These are phyloP conservation scores for Ogataea chonburiensis DNA, from an alignment of 805 yeast species.

Conservation along the genomic window DNA sequence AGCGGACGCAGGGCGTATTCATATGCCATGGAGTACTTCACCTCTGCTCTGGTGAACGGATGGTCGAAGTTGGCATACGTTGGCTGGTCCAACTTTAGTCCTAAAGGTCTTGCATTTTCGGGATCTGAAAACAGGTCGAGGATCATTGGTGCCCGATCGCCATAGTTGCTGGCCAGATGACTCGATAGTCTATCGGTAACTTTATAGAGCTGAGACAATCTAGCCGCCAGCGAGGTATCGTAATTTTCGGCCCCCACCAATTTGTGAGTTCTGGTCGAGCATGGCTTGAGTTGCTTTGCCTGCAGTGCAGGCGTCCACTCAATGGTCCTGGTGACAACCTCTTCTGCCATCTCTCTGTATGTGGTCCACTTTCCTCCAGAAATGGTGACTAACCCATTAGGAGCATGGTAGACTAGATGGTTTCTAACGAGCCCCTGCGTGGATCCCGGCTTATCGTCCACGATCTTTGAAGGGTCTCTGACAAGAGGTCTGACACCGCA, in stretches of 20 bases:
- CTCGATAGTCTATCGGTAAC: slow-evolving; percentile 73
- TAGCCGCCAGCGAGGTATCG: slow-evolving; percentile 68
- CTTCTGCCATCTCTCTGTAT: slow-evolving; percentile 96
- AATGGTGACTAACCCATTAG: slow-evolving; percentile 76
- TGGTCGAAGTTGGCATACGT: slow-evolving; percentile 57
- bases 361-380: slow-evolving; percentile 99
- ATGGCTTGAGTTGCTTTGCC: slow-evolving; percentile 36
- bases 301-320: slow-evolving; percentile 41
- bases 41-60: slow-evolving; percentile 90
- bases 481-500: slow-evolving; percentile 95
- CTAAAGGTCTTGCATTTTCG: slow-evolving; percentile 60
- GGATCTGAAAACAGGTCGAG: slow-evolving; percentile 56
- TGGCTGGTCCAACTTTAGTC: slow-evolving; percentile 35
- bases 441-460: slow-evolving; percentile 33
- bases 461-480: slow-evolving; percentile 63
- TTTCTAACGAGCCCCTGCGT: slow-evolving; percentile 92
- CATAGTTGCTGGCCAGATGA: slow-evolving; percentile 84
- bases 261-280: slow-evolving; percentile 53
- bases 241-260: slow-evolving; percentile 82
- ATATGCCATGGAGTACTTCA: slow-evolving; percentile 73
- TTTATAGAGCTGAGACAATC: slow-evolving; percentile 75
- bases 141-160: slow-evolving; percentile 81
- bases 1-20: slow-evolving; percentile 87
- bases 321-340: slow-evolving; percentile 76
- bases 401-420: slow-evolving; percentile 71